A percentile compares a stretch with the other conserved stretches of the same genome.
These are phyloP conservation scores for Calocybe cyanea DNA, from an alignment of 768 basidiomycete species.

Conservation along the genomic window DNA sequence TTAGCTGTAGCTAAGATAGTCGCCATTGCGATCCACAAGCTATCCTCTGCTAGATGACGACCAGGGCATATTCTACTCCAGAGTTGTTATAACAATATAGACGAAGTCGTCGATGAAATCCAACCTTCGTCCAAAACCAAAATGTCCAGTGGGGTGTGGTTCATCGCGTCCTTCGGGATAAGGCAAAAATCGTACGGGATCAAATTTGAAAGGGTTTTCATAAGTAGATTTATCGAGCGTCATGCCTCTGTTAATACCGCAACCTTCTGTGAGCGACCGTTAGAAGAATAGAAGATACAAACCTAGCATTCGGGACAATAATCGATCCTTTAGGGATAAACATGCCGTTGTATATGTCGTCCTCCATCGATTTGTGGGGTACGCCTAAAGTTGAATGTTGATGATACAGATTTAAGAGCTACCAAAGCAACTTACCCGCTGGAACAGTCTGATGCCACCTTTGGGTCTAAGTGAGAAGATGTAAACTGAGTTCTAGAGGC, in stretches of 20 bases:
- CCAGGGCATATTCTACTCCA: not conserved
- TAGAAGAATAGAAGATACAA: no score
- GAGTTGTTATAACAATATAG: not conserved
- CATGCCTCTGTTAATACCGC: not conserved
- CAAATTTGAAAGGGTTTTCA: constrained; percentile 7
- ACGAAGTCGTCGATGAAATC: not conserved
- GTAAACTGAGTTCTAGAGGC: not conserved
- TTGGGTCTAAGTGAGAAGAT: not conserved
- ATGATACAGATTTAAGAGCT: no score
- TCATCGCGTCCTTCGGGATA: constrained; percentile 11
- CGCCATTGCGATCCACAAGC: constrained; percentile 22
- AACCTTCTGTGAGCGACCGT: no score
- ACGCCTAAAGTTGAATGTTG: not conserved
- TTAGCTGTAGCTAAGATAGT: constrained; percentile 2
- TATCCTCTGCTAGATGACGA: constrained; percentile 34
- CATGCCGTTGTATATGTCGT: constrained; percentile 16
- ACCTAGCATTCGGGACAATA: constrained; percentile 12
- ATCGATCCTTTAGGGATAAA: constrained; percentile 14
- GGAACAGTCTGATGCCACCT: no score
- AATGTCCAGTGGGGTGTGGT: constrained; percentile 8
- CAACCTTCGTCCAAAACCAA: constrained; percentile 16
- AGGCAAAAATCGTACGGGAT: constrained; percentile 12
- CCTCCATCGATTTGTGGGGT: constrained; percentile 9
- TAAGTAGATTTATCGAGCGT: constrained; percentile 11
- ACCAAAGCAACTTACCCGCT: no score